Evolutionary conservation across 768 basidiomycete genomes (phyloP), one percentile per base, ranked within the genome.

Genomic region (Paxillus rubicundulus): DNA sequence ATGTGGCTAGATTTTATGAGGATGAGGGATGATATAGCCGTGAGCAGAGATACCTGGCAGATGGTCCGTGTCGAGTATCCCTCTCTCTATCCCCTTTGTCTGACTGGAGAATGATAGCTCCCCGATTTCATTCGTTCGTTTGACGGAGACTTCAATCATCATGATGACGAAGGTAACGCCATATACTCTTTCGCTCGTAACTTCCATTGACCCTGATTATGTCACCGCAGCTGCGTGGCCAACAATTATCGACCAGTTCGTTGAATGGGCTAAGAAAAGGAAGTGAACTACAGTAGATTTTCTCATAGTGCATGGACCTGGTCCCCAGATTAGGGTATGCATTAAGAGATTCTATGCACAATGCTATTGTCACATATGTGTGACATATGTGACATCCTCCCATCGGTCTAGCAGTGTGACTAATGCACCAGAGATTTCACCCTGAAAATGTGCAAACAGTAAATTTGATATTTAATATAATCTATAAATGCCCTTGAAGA

Each of bases 21-120:
- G 8, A 72, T 79, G 63, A 85, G 80, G 57, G 84, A 82, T 1
- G 75, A 75, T 18, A 87, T 87, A 64, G 91, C 89, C 5, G 79
- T 95, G 30, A 92, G 89, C 72, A 90, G 88, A 71, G 92, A 92
- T 71, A 89, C 88, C 16, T 93, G 91, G 92, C 70, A 77, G 47
- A 92, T 93, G 90, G 91, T 89, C 45, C 39, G 84, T 54, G 18
- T 17, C 9, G 34, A 32, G 71, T 13, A 27, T 41, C 43, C 34
- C 27, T 47, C 47, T 33, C 44, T 24, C 36, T 30, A 28, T 24
- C 43, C 14, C 42, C 45, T 14, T 8, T 17, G 43, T 51, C 54
- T 60, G 49, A 61, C 40, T 18, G 16, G 36, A 47, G 28, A 49
- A 51, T 4, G 52, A 39, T 63, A 92, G 90, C 89, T 94, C 61